A percentile compares a stretch with the other conserved stretches of the same genome.
phyloP scores from a whole-genome alignment of 225 moss, liverwort and hornwort genomes.

The Pseudisothecium myosuroides region DNA sequence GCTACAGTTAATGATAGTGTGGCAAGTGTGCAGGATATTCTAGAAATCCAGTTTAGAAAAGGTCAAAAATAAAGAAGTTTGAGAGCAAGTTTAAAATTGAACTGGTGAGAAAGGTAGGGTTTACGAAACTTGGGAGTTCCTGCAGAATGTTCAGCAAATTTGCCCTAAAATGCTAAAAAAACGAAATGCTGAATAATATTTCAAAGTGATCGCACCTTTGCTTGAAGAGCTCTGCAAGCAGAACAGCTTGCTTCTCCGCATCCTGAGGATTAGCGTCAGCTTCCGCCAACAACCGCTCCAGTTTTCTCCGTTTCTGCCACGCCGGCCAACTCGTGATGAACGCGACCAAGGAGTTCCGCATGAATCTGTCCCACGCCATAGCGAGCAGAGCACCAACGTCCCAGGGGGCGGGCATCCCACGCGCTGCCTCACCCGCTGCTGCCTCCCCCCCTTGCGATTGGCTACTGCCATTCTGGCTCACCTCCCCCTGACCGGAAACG shows the following conservation, averaged over 20 bases:
- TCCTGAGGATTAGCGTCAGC: constrained; percentile 88
- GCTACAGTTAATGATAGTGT: not conserved
- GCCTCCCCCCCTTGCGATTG: constrained; percentile 10
- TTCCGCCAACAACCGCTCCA: constrained; percentile 71
- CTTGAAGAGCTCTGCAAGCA: constrained; percentile 88
- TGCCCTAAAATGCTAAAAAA: not conserved
- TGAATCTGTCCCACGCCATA: constrained; percentile 56
- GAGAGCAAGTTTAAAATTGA: not conserved
- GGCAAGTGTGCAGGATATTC: not conserved
- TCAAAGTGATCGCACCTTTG: constrained; percentile 41
- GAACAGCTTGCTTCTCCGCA: constrained; percentile 68
- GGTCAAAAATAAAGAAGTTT: not conserved
- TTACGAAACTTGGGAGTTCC: not conserved
- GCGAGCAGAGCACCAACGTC: constrained; percentile 35
- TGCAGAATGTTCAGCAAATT: not conserved
- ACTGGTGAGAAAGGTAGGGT: not conserved
- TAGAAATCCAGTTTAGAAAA: not conserved
- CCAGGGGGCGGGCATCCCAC: constrained; percentile 6
- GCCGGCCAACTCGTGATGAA: constrained; percentile 94
- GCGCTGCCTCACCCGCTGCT: not conserved
- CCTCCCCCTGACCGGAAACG: constrained; percentile 10
- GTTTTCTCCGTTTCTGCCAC: constrained; percentile 86
- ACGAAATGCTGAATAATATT: not conserved
- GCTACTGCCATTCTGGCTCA: constrained; percentile 24
- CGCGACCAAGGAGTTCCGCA: constrained; percentile 64